Evolutionary conservation across 805 yeast genomes (phyloP).

Genomic region (Wickerhamomyces bisporus): DNA sequence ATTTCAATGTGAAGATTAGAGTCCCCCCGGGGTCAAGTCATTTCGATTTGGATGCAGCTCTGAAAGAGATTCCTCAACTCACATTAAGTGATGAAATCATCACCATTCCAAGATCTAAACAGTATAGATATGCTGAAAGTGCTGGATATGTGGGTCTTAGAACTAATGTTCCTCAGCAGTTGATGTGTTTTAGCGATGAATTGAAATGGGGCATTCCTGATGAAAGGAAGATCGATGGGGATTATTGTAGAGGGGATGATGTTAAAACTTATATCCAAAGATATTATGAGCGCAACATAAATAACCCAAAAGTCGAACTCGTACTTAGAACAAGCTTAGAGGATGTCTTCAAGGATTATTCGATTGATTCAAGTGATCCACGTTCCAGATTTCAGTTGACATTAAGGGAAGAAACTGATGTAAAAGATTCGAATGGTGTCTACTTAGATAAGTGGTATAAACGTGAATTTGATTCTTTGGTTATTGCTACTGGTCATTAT

Average conservation of each 20-base stretch:
- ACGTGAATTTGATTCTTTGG: slow-evolving; percentile 32
- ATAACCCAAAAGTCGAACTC: slow-evolving; percentile 15
- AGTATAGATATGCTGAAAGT: slow-evolving; percentile 17
- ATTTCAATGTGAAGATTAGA: slow-evolving; percentile 5
- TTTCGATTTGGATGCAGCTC: slow-evolving; percentile 20
- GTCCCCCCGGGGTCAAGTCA: slow-evolving; percentile 16
- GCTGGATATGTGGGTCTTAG: slow-evolving; percentile 21
- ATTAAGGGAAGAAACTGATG: slow-evolving; percentile 19
- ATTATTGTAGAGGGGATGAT: slow-evolving; percentile 44
- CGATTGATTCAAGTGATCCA: not conserved
- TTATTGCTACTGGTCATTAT: slow-evolving; percentile 51
- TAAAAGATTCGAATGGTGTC: too few relatives aligned
- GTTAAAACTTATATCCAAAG: slow-evolving; percentile 46
- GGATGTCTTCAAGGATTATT: slow-evolving; percentile 20
- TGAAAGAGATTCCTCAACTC: not conserved
- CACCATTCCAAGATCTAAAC: not conserved
- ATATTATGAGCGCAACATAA: slow-evolving; percentile 30
- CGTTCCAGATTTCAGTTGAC: slow-evolving; percentile 20
- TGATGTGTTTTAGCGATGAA: slow-evolving; percentile 36
- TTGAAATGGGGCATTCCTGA: slow-evolving; percentile 25
- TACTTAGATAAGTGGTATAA: slow-evolving; percentile 37
- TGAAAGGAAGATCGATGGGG: slow-evolving; percentile 25
- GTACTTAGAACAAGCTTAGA: slow-evolving; percentile 30
- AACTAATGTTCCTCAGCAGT: slow-evolving; percentile 34
- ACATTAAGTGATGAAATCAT: not conserved